These are phyloP conservation scores for Achlya hypogyna DNA, from an alignment of 352 stramenopile species.

Conservation along the genomic window DNA sequence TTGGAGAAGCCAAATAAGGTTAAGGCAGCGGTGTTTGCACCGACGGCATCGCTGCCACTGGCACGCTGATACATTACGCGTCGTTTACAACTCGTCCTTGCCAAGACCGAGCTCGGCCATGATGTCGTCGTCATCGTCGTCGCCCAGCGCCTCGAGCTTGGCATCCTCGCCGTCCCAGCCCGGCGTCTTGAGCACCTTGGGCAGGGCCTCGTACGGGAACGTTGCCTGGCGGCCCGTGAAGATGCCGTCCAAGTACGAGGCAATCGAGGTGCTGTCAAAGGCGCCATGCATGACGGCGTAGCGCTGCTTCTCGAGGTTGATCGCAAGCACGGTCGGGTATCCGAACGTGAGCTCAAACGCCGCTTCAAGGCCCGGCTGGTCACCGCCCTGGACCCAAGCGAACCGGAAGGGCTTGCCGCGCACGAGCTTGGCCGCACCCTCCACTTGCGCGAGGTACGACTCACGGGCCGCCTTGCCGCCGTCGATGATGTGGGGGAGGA, in stretches of 20 bases:
- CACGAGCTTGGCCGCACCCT: conserved; percentile 75
- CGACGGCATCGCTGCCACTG: no score
- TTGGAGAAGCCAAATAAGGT: not conserved
- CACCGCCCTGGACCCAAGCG: conserved; percentile 83
- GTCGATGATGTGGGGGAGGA: conserved; percentile 87
- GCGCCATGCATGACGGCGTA: conserved; percentile 74
- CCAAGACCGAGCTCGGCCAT: conserved; percentile 54
- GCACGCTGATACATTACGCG: not conserved
- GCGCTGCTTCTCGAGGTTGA: conserved; percentile 80
- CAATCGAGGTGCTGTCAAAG: conserved; percentile 58
- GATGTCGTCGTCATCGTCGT: conserved; percentile 81
- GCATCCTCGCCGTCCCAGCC: conserved; percentile 79
- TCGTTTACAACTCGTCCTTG: conserved; percentile 73
- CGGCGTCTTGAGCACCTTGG: conserved; percentile 47
- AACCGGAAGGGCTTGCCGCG: conserved; percentile 88
- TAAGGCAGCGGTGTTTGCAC: not conserved
- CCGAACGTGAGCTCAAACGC: conserved; percentile 86
- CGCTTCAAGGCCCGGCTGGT: conserved; percentile 77
- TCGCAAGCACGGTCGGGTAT: conserved; percentile 82
- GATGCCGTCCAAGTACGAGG: conserved; percentile 61
- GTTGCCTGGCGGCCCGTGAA: conserved; percentile 62
- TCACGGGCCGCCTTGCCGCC: conserved; percentile 76
- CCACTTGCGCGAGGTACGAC: conserved; percentile 71
- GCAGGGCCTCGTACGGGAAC: conserved; percentile 48
- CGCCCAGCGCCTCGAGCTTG: conserved; percentile 56